These are phyloP conservation scores for Emergomyces orientalis DNA, from an alignment of 2,329 filamentous ascomycete genomes.

Conservation along the genomic window DNA sequence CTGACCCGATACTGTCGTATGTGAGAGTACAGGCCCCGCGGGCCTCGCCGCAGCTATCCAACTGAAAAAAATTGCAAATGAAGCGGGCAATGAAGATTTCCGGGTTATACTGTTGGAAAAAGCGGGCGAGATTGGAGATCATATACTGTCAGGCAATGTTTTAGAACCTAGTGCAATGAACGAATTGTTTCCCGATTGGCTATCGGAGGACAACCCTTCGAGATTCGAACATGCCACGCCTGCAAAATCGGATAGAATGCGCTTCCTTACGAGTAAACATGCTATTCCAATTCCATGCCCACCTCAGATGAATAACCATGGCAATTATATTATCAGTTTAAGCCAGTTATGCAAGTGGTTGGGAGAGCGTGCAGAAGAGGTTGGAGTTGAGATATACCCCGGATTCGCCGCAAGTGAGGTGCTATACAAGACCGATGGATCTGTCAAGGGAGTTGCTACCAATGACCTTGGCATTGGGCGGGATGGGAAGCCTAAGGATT, in stretches of 20 bases:
- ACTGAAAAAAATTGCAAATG: constrained; percentile 89
- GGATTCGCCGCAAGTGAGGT: constrained; percentile 93
- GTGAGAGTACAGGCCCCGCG: constrained; percentile 55
- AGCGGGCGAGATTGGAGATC: constrained; percentile 85
- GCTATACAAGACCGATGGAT: constrained; percentile 75
- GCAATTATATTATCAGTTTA: constrained; percentile 93
- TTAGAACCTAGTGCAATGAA: constrained; percentile 81
- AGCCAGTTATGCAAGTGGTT: constrained; percentile 96
- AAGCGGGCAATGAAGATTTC: constrained; percentile 92
- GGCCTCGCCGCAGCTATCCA: constrained; percentile 88
- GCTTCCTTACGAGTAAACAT: constrained; percentile 75
- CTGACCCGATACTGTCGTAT: not conserved
- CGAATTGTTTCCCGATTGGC: constrained; percentile 90
- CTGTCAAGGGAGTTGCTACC: constrained; percentile 87
- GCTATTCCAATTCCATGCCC: constrained; percentile 76
- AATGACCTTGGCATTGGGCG: constrained; percentile 84
- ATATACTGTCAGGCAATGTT: constrained; percentile 92
- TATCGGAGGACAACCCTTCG: constrained; percentile 75
- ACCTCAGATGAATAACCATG: constrained; percentile 96
- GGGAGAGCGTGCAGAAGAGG: constrained; percentile 88
- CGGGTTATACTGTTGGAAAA: constrained; percentile 89
- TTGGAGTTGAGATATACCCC: constrained; percentile 91
- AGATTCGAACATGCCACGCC: constrained; percentile 82
- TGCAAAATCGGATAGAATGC: constrained; percentile 77
- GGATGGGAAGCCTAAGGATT: constrained; percentile 75